A percentile compares a stretch with the other conserved stretches of the same genome.
phyloP scores from a whole-genome alignment of 129 eudicot species.

The Lactuca sativa region DNA sequence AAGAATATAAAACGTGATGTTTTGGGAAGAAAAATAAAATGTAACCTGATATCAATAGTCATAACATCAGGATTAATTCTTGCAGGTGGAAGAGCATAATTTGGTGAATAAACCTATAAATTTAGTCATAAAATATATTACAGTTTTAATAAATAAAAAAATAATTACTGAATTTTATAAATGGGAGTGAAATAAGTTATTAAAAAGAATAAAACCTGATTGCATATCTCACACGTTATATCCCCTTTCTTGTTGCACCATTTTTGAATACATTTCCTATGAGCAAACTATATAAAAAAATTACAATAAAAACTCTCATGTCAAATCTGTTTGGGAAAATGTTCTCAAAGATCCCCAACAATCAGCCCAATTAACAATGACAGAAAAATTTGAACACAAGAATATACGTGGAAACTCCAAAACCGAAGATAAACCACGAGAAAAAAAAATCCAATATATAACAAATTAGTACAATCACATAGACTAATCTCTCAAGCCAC shows the following conservation, averaged over 20 bases:
- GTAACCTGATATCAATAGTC: conserved; percentile 72
- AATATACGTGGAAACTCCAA: not conserved
- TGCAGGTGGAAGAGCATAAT: conserved; percentile 62
- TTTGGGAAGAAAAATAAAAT: not conserved
- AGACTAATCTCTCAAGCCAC: no score
- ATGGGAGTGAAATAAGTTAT: not conserved
- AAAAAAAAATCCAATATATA: not conserved
- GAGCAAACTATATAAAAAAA: conserved; percentile 60
- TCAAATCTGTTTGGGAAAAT: not conserved
- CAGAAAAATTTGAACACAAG: not conserved
- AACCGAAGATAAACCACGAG: not conserved
- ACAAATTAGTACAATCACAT: not conserved
- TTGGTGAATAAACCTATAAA: conserved; percentile 61
- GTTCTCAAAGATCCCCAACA: not conserved
- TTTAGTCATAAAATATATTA: not conserved
- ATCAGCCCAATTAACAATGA: not conserved
- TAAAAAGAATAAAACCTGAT: conserved; percentile 41
- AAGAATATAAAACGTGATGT: not conserved
- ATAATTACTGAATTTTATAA: not conserved
- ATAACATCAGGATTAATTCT: conserved; percentile 55
- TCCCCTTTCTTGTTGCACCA: conserved; percentile 92
- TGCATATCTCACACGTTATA: conserved; percentile 82
- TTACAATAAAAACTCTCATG: not conserved
- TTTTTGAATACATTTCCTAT: conserved; percentile 83
- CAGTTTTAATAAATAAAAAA: not conserved